Evolutionary conservation across 2,329 filamentous ascomycete genomes (phyloP).

Genomic region (Phaeosphaeria sp.): DNA sequence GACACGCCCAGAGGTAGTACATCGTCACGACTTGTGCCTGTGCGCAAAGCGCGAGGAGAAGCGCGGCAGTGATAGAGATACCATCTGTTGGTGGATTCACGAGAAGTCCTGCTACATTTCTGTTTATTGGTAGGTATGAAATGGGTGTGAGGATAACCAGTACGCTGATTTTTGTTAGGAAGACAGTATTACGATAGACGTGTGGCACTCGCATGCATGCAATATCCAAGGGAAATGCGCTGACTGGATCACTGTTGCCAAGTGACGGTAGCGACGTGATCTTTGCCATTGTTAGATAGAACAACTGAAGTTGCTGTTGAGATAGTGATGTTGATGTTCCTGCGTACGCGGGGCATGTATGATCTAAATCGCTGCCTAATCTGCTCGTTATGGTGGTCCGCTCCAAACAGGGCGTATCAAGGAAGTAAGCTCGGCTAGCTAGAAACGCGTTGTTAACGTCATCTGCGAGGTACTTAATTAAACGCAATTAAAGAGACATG

Average conservation of each 20-base stretch:
- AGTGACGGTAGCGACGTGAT: background rate
- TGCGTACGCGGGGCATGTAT: background rate
- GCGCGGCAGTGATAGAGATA: slow-evolving; percentile 1
- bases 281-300: too few relatives aligned
- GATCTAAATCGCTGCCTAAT: background rate
- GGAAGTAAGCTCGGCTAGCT: background rate
- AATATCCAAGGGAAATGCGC: background rate
- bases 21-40: slow-evolving; percentile 7
- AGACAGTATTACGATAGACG: background rate
- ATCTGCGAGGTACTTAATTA: too few relatives aligned
- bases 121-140: slow-evolving; percentile 3
- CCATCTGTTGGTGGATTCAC: background rate
- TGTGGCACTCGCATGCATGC: slow-evolving; percentile 3
- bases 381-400: background rate
- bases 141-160: slow-evolving; percentile 1
- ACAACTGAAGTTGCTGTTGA: too few relatives aligned
- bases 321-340: background rate
- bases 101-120: background rate
- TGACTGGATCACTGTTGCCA: background rate
- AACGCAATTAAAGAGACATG: too few relatives aligned
- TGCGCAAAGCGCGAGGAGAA: slow-evolving; percentile 5
- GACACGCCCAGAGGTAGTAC: slow-evolving; percentile 8
- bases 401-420: background rate
- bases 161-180: background rate
- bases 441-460: too few relatives aligned